Conservation (phyloP, 768 basidiomycete genomes). For the Termitomyces sp. region DNA sequence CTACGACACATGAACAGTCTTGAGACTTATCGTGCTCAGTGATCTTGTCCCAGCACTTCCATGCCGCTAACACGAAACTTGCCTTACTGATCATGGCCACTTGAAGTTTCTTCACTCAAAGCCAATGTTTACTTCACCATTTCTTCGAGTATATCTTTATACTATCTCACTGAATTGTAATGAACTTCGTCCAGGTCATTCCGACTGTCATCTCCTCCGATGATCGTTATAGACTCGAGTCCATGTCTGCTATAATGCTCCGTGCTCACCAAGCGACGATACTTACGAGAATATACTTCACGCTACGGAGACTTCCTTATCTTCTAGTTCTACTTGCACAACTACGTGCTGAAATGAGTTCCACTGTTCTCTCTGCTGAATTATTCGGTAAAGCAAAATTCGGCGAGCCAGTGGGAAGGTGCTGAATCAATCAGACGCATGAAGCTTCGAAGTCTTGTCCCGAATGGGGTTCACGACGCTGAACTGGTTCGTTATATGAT, state of each 20-base stretch:
- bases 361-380: neutral
- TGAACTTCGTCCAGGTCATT: neutral
- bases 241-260: neutral
- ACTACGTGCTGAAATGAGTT: neutral
- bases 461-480: neutral
- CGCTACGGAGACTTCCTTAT: neutral
- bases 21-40: too few relatives aligned
- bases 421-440: neutral
- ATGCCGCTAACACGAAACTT: too few relatives aligned
- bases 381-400: neutral
- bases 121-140: too few relatives aligned
- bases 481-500: neutral
- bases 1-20: too few relatives aligned
- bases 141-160: neutral
- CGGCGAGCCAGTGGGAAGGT: neutral
- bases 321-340: neutral
- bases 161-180: neutral
- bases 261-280: neutral
- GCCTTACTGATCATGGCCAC: too few relatives aligned
- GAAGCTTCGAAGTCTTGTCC: neutral
- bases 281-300: neutral
- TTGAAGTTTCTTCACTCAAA: too few relatives aligned
- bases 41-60: too few relatives aligned
- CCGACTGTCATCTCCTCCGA: neutral
- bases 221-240: neutral